phyloP scores from a whole-genome alignment of 2,329 filamentous ascomycete genomes.

The Xylaria sp. region DNA sequence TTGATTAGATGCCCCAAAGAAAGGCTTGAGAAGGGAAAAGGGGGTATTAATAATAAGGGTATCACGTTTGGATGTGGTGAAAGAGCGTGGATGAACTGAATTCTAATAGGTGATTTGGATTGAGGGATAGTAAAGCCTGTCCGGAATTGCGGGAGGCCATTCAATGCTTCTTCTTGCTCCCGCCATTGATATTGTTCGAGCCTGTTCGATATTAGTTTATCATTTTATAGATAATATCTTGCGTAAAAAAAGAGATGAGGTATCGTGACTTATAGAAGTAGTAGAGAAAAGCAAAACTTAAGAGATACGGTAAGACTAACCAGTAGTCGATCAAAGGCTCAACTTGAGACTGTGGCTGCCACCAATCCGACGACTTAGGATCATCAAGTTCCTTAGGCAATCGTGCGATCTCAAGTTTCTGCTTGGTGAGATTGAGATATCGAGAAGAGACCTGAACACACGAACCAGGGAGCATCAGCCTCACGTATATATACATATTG shows the following conservation, averaged over 20 bases:
- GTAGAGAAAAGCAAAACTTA: neutral
- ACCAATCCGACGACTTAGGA: conserved; percentile 63
- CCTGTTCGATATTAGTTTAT: conserved; percentile 55
- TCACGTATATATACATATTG: conserved; percentile 33
- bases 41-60: conserved; percentile 72
- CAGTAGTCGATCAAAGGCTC: conserved; percentile 75
- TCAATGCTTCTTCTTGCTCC: conserved; percentile 67
- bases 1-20: conserved; percentile 67
- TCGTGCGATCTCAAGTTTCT: conserved; percentile 74
- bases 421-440: conserved; percentile 73
- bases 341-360: conserved; percentile 69
- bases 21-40: conserved; percentile 73
- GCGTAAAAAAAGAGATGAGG: neutral
- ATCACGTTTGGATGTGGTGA: conserved; percentile 66
- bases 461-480: conserved; percentile 45
- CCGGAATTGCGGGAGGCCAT: conserved; percentile 73
- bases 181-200: conserved; percentile 75
- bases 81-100: conserved; percentile 73
- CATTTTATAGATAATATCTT: neutral
- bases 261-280: conserved; percentile 1
- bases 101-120: conserved; percentile 58
- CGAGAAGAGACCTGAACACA: conserved; percentile 68
- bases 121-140: conserved; percentile 61
- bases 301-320: conserved; percentile 53
- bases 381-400: conserved; percentile 68